A percentile compares a stretch with the other conserved stretches of the same genome.
These are phyloP conservation scores for Cerrena zonata DNA, from an alignment of 1,284 basidiomycete genomes.

Conservation along the genomic window DNA sequence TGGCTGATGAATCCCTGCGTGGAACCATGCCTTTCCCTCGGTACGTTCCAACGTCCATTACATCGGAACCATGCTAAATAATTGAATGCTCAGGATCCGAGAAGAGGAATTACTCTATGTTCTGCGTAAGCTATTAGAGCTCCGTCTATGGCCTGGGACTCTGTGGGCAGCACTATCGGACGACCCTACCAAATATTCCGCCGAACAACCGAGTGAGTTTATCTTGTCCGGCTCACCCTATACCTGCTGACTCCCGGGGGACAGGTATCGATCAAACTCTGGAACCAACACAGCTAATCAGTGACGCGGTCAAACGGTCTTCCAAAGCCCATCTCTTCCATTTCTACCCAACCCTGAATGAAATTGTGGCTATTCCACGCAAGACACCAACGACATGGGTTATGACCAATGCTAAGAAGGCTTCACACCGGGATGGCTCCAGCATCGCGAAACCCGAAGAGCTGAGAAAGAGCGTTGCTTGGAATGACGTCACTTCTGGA, in stretches of 20 bases:
- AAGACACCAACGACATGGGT: constrained; percentile 68
- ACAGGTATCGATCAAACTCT: constrained; percentile 41
- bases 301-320: constrained; percentile 67
- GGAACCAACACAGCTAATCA: constrained; percentile 47
- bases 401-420: constrained; percentile 11
- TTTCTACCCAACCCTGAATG: constrained; percentile 73
- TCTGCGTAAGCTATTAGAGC: constrained; percentile 65
- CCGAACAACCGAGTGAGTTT: constrained; percentile 48
- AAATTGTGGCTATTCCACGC: constrained; percentile 67
- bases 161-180: constrained; percentile 71
- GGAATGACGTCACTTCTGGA: constrained; percentile 21
- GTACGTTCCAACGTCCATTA: constrained; percentile 34
- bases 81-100: constrained; percentile 50
- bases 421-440: constrained; percentile 11
- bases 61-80: constrained; percentile 1
- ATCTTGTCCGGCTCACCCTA: constrained; percentile 7
- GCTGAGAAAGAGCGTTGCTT: constrained; percentile 14
- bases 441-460: constrained; percentile 8
- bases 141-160: constrained; percentile 67
- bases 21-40: constrained; percentile 82
- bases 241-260: neutral
- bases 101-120: constrained; percentile 89
- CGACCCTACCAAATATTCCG: constrained; percentile 48
- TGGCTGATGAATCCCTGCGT: constrained; percentile 77
- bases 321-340: constrained; percentile 77